Evolutionary conservation across 352 stramenopile genomes (phyloP).

Genomic region (Pythium volutum): DNA sequence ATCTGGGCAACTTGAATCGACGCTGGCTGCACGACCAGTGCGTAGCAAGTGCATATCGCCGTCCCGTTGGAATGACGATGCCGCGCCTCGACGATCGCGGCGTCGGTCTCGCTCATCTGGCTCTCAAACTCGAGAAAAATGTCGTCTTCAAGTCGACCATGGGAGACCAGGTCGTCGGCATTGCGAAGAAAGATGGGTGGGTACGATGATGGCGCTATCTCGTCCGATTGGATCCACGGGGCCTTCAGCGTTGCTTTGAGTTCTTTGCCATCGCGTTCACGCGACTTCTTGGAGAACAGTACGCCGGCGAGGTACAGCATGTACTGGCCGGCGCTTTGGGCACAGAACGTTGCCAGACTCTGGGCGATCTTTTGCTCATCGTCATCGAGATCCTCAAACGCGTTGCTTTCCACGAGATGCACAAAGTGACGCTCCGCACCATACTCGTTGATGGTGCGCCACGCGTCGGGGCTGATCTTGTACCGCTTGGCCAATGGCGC

Average conservation of each 20-base stretch:
- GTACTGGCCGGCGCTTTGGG: neutral
- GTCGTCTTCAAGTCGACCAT: too few relatives aligned
- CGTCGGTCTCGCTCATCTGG: too few relatives aligned
- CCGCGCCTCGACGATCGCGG: too few relatives aligned
- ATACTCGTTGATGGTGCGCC: slow-evolving; percentile 2
- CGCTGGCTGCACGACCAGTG: neutral
- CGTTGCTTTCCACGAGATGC: neutral
- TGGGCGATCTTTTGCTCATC: neutral
- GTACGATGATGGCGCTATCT: neutral
- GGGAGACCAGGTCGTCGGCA: neutral
- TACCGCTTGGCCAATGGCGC: neutral
- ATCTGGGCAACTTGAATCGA: neutral
- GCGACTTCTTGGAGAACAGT: neutral
- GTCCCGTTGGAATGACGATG: too few relatives aligned
- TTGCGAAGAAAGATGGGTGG: neutral
- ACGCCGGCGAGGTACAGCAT: neutral
- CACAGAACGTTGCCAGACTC: neutral
- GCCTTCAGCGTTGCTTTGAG: neutral
- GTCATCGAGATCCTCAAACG: neutral
- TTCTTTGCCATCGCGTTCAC: too few relatives aligned
- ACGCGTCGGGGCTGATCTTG: slow-evolving; percentile 1
- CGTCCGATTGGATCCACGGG: neutral
- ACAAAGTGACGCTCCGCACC: neutral
- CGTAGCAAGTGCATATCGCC: neutral
- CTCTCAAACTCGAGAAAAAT: too few relatives aligned